Evolutionary conservation across 2,329 filamentous ascomycete species (phyloP).

Genomic region (Coleophoma cylindrospora): DNA sequence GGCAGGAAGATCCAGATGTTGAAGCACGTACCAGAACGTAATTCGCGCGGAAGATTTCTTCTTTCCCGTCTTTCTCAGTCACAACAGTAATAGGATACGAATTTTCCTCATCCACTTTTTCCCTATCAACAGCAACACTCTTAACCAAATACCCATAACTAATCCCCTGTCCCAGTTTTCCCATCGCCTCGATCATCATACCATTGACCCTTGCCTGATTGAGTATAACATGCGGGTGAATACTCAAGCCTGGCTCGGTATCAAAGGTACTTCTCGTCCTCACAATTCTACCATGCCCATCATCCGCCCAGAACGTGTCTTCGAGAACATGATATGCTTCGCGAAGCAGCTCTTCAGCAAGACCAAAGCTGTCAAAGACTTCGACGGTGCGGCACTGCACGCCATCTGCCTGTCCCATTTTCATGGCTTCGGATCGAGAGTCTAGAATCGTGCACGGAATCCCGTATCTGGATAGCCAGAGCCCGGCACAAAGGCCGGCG

Average conservation of each 20-base stretch:
- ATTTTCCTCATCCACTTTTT: constrained; percentile 37
- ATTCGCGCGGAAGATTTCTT: constrained; percentile 33
- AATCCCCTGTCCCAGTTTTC: constrained; percentile 46
- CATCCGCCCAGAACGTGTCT: constrained; percentile 53
- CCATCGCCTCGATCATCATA: constrained; percentile 58
- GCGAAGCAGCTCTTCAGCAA: constrained; percentile 57
- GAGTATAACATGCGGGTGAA: constrained; percentile 60
- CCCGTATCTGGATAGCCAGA: constrained; percentile 55
- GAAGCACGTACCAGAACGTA: constrained; percentile 19
- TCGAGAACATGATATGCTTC: constrained; percentile 65
- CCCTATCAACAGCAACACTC: constrained; percentile 46
- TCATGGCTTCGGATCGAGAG: constrained; percentile 45
- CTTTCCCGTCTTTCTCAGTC: constrained; percentile 49
- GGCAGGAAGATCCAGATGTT: constrained; percentile 47
- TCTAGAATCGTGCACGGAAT: constrained; percentile 54
- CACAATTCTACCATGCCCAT: constrained; percentile 46
- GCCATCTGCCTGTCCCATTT: constrained; percentile 58
- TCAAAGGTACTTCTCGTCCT: constrained; percentile 58
- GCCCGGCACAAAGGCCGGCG: constrained; percentile 54
- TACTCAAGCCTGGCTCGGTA: constrained; percentile 53
- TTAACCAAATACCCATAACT: constrained; percentile 55
- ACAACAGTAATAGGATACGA: constrained; percentile 57
- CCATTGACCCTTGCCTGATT: constrained; percentile 68
- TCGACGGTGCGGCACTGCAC: constrained; percentile 58
- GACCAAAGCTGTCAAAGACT: constrained; percentile 51